Percentiles rank a stretch among this genome's conserved stretches.
phyloP scores from a whole-genome alignment of 1,284 basidiomycete genomes.

The Melampsora larici-populina region DNA sequence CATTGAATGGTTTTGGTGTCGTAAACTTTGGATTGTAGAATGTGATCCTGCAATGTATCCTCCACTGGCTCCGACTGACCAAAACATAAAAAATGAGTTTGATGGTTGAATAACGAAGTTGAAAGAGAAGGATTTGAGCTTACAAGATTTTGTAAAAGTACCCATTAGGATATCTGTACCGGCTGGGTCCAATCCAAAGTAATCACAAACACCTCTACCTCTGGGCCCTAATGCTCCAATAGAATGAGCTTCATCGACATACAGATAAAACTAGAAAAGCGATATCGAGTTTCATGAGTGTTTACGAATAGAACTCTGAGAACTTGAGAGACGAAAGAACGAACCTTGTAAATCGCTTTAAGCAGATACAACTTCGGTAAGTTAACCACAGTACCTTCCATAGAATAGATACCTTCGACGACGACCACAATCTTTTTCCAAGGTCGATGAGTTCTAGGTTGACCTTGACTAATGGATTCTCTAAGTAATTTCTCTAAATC shows the following conservation, averaged over 20 bases:
- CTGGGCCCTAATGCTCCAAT: slow-evolving; percentile 90
- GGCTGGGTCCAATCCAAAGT: slow-evolving; percentile 80
- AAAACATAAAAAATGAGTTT: too few relatives aligned
- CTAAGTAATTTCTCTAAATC: slow-evolving; percentile 75
- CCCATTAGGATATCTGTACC: slow-evolving; percentile 94
- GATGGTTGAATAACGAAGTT: not conserved
- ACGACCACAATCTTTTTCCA: slow-evolving; percentile 98
- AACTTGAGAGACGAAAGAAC: slow-evolving; percentile 42
- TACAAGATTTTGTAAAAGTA: slow-evolving; percentile 83
- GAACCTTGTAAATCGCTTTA: slow-evolving; percentile 91
- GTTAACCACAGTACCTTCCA: slow-evolving; percentile 93
- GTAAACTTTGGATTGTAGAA: slow-evolving; percentile 73
- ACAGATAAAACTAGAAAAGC: slow-evolving; percentile 76
- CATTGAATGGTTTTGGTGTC: slow-evolving; percentile 76
- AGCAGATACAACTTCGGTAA: slow-evolving; percentile 78
- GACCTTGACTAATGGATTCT: slow-evolving; percentile 93
- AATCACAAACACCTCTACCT: slow-evolving; percentile 92
- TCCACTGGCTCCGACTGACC: slow-evolving; percentile 85
- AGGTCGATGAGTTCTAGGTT: slow-evolving; percentile 91
- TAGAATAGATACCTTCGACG: slow-evolving; percentile 93
- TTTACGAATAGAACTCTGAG: not conserved
- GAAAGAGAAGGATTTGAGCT: not conserved
- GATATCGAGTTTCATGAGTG: not conserved
- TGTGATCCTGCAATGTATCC: slow-evolving; percentile 89
- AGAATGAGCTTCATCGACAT: slow-evolving; percentile 95